These are phyloP conservation scores for Fagopyrum tataricum DNA, from an alignment of 148 eudicot genomes.

Conservation along the genomic window DNA sequence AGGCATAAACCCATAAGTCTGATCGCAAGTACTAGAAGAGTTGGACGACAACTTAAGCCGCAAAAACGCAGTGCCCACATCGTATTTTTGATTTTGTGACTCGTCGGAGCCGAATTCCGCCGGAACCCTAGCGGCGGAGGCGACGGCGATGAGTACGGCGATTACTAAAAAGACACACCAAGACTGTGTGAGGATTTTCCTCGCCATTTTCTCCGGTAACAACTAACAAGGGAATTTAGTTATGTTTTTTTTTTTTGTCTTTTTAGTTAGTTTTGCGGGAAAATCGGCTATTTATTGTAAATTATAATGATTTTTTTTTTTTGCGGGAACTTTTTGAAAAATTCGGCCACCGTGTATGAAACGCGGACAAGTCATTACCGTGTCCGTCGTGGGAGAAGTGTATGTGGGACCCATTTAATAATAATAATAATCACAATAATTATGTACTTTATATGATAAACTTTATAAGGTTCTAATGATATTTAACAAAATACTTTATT, in stretches of 20 bases:
- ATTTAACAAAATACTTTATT: neutral
- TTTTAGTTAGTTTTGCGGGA: neutral
- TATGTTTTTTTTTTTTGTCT: neutral
- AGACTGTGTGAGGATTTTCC: neutral
- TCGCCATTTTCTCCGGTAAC: neutral
- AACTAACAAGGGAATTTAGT: neutral
- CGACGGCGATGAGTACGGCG: neutral
- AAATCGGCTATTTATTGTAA: neutral
- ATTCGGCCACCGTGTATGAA: neutral
- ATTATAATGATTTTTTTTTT: neutral
- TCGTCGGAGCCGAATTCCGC: neutral
- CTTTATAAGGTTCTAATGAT: neutral
- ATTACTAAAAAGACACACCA: neutral
- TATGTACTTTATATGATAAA: too few species aligned
- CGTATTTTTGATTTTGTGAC: neutral
- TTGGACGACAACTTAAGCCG: neutral
- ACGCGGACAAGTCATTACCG: neutral
- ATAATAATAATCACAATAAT: neutral
- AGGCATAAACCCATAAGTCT: slow-evolving; percentile 82
- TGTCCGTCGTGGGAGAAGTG: slow-evolving; percentile 2
- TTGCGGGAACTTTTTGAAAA: neutral
- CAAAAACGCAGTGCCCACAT: neutral
- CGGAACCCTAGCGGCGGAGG: slow-evolving; percentile 9
- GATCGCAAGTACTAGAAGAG: slow-evolving; percentile 34
- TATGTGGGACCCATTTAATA: neutral